Evolutionary conservation across 805 yeast genomes (phyloP).

Genomic region (Candida corydali): DNA sequence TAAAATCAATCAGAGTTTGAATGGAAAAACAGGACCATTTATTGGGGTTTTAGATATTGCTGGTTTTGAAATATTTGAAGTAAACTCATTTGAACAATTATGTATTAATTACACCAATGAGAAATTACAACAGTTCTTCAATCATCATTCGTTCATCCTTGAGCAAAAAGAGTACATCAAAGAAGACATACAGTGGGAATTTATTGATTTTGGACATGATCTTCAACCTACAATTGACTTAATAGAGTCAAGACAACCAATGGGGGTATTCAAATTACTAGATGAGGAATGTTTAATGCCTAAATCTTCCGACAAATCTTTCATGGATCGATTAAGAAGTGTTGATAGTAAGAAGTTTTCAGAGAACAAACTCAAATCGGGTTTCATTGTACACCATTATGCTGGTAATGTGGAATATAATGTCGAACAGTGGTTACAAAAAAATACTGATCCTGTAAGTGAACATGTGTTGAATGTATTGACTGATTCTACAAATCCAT

Average conservation of each 20-base stretch:
- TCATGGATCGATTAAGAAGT: constrained; percentile 70
- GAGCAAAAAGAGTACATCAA: constrained; percentile 58
- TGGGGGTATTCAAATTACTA: constrained; percentile 80
- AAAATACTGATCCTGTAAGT: constrained; percentile 89
- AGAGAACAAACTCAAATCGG: constrained; percentile 69
- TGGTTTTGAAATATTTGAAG: constrained; percentile 57
- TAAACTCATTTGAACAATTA: constrained; percentile 56
- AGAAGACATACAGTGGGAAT: constrained; percentile 62
- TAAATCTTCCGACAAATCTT: constrained; percentile 76
- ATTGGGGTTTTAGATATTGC: constrained; percentile 61
- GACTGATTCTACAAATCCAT: constrained; percentile 49
- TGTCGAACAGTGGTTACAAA: constrained; percentile 88
- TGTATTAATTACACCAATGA: constrained; percentile 61
- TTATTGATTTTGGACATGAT: constrained; percentile 91
- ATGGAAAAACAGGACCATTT: constrained; percentile 25
- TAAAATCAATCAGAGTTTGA: constrained; percentile 66
- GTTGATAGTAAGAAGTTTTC: constrained; percentile 63
- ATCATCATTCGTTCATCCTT: constrained; percentile 57
- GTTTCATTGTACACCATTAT: constrained; percentile 84
- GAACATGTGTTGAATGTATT: constrained; percentile 66
- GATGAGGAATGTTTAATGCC: constrained; percentile 97
- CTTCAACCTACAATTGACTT: constrained; percentile 91
- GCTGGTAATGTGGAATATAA: constrained; percentile 96
- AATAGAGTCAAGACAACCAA: constrained; percentile 69
- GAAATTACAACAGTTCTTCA: constrained; percentile 57